These are phyloP conservation scores for Aphanomyces cochlioides DNA, from an alignment of 352 stramenopile species.

Conservation along the genomic window DNA sequence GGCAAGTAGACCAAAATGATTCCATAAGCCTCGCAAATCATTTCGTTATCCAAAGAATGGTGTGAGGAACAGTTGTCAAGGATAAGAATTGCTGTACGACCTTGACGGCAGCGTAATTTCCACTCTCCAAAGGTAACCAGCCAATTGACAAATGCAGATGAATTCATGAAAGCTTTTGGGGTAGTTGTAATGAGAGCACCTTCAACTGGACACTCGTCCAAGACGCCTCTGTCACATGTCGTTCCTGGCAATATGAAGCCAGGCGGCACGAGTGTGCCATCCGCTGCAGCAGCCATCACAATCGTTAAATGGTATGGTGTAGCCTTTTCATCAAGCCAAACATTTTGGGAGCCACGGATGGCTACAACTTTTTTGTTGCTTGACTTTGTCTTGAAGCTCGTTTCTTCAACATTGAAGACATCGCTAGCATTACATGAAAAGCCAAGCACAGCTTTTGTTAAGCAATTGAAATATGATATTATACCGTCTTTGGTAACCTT, in stretches of 20 bases:
- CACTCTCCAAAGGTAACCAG: conserved; percentile 3
- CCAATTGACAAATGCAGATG: neutral
- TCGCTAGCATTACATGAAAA: conserved; percentile 7
- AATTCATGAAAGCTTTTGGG: conserved; percentile 9
- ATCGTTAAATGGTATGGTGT: conserved; percentile 5
- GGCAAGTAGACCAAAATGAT: neutral
- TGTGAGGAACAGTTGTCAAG: conserved; percentile 6
- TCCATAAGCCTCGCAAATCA: conserved; percentile 1
- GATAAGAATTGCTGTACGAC: neutral
- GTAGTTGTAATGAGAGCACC: neutral
- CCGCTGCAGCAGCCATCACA: neutral
- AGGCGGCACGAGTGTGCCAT: conserved; percentile 8
- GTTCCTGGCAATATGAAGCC: neutral
- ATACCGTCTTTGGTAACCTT: neutral
- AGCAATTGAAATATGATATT: neutral
- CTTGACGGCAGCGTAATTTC: neutral
- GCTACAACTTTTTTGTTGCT: conserved; percentile 11
- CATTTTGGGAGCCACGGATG: conserved; percentile 6
- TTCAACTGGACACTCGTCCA: conserved; percentile 4
- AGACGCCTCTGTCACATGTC: neutral
- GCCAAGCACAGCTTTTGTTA: neutral
- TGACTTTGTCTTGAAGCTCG: conserved; percentile 4
- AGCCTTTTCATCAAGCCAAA: neutral
- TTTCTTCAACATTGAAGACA: conserved; percentile 15
- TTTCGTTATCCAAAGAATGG: neutral